Base-by-base conservation (phyloP, 2,329 filamentous ascomycete species). In the Daldinia eschscholtzii region DNA sequence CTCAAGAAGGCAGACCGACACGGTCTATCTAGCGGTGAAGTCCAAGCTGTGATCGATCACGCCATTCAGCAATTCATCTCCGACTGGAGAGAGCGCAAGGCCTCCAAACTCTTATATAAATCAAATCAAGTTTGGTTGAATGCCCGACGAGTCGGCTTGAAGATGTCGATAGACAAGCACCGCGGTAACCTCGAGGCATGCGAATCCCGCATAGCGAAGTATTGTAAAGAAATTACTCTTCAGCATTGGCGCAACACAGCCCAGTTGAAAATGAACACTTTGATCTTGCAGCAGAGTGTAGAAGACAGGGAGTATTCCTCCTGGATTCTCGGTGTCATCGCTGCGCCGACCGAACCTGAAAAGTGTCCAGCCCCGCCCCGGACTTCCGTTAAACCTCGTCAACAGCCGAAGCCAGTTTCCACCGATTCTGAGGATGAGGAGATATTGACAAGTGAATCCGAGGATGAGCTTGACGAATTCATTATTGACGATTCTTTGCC, bases 201-300 rank as follows among this genome's bases (percentile, higher is more conserved):
- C 18, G 79, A 85, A 12, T 67, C 74, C 1, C 88, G 91, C 9
- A 82, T 95, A 33, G 76, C 77, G n/a, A 88, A 85, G 53, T 78
- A 89, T 15, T 83, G 83, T 9, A 73, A 82, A 1, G 84, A 88
- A 12, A 20, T 87, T 93, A 37, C 70, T 83, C 23, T 72, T 77
- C 0, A 80, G 85, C 15, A 76, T 82, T 93, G 90, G 87, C 77
- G 79, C 10, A 86, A 81, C 6, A 80, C 81, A 23, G 73, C 79
- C 0, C 83, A 89, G 13, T 76, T 96, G 13, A 80, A 83, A 28
- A 80, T 79, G 5, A 87, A 89, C 73, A 89, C 89, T 56, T 79
- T 81, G 10, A 85, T 81, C 39, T 81, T 97, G 61, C 89, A 95
- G 66, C 81, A 83, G 4, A 93, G 85, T 3, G 80, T 97, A 0